phyloP scores from a whole-genome alignment of 768 basidiomycete species.

The Suillus decipiens region DNA sequence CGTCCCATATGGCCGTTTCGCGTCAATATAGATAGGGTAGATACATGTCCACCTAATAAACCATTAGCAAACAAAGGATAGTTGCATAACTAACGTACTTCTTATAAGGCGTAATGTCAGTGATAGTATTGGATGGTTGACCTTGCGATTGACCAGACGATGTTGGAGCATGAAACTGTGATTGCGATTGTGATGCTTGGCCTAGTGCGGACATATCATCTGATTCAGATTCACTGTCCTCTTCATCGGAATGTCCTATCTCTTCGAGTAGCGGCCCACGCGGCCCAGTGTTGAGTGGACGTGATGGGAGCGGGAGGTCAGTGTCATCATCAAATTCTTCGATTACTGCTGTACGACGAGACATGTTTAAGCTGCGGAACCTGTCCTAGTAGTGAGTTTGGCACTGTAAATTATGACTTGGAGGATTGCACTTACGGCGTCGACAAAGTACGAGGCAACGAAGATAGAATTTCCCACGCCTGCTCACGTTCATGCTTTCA shows the following conservation, averaged over 20 bases:
- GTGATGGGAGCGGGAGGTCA: slow-evolving; percentile 78
- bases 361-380: slow-evolving; percentile 46
- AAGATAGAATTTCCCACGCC: slow-evolving; percentile 28
- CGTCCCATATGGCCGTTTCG: slow-evolving; percentile 83
- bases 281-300: slow-evolving; percentile 61
- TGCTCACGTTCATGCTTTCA: slow-evolving; percentile 15
- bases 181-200: slow-evolving; percentile 54
- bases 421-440: slow-evolving; percentile 5
- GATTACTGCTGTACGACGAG: slow-evolving; percentile 65
- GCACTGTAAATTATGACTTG: neutral
- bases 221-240: slow-evolving; percentile 34
- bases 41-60: slow-evolving; percentile 85
- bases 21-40: slow-evolving; percentile 97
- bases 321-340: slow-evolving; percentile 95
- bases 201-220: slow-evolving; percentile 42
- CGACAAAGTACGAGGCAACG: neutral
- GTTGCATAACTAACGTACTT: slow-evolving; percentile 47
- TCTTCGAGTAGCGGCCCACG: slow-evolving; percentile 81
- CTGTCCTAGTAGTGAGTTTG: neutral
- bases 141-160: slow-evolving; percentile 22
- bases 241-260: slow-evolving; percentile 57
- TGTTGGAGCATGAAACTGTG: slow-evolving; percentile 24
- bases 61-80: slow-evolving; percentile 11
- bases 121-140: slow-evolving; percentile 43
- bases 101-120: slow-evolving; percentile 84